A percentile compares a stretch with the other conserved stretches of the same genome.
Conservation (phyloP, 495 filamentous ascomycete species). For the Aspergillus asperescens region DNA sequence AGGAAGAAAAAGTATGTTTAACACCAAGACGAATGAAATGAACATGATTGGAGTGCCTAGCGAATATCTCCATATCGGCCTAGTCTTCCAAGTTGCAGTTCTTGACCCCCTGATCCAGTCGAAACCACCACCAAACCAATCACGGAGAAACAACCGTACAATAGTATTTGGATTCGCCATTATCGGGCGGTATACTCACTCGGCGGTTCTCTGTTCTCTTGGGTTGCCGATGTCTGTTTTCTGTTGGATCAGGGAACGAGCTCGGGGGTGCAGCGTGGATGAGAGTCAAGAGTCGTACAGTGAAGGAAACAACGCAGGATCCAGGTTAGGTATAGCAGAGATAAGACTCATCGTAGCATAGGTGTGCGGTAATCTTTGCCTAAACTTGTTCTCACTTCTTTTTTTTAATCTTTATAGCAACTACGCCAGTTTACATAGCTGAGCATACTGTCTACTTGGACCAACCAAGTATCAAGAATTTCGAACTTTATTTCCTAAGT, state of each 20-base stretch:
- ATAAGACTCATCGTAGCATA: no score
- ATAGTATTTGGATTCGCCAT: not conserved
- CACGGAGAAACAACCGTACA: not conserved
- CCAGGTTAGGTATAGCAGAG: no score
- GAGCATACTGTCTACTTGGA: not conserved
- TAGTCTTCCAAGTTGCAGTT: not conserved
- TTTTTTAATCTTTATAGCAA: no score
- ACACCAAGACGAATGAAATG: not conserved
- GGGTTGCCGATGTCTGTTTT: not conserved
- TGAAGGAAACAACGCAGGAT: no score
- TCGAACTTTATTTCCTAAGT: not conserved
- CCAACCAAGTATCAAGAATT: not conserved
- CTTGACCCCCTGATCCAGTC: not conserved
- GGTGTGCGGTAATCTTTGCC: no score
- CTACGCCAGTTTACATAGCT: no score
- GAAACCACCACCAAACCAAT: not conserved
- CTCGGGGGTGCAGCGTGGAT: no score
- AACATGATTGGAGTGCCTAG: not conserved
- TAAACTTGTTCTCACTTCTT: no score
- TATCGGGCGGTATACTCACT: not conserved
- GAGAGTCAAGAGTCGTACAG: no score
- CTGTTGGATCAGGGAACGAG: no score
- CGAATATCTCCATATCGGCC: not conserved
- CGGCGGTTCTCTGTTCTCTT: not conserved
- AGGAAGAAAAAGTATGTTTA: not conserved